Percentiles rank a stretch among this genome's conserved stretches.
These are phyloP conservation scores for Sugiyamaella xylanicola DNA, from an alignment of 1,139 yeast species.

Conservation along the genomic window DNA sequence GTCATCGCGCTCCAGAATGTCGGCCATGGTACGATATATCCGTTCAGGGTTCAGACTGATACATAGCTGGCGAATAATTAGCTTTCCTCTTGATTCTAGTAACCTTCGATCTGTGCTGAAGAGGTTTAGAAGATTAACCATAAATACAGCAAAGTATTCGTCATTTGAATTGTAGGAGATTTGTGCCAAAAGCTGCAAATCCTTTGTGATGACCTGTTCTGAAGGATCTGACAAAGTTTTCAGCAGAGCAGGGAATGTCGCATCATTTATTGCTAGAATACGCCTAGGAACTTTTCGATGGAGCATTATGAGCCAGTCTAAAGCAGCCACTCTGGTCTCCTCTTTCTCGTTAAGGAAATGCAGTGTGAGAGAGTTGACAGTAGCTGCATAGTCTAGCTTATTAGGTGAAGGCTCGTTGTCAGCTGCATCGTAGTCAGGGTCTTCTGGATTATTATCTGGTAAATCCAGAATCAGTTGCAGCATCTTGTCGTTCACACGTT, in stretches of 20 bases:
- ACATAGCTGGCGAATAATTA: conserved; percentile 82
- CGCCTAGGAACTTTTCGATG: conserved; percentile 70
- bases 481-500: conserved; percentile 54
- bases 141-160: conserved; percentile 73
- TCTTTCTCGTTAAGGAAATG: conserved; percentile 74
- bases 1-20: conserved; percentile 62
- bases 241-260: conserved; percentile 74
- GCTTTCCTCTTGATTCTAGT: conserved; percentile 74
- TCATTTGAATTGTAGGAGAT: conserved; percentile 79
- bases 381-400: conserved; percentile 56
- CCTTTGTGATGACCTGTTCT: conserved; percentile 78
- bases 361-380: conserved; percentile 60
- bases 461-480: conserved; percentile 49
- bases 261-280: conserved; percentile 59
- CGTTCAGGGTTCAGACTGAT: conserved; percentile 79
- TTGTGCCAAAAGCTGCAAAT: conserved; percentile 73
- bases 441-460: conserved; percentile 33
- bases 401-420: conserved; percentile 21
- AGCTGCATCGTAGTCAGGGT: conserved; percentile 37
- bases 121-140: conserved; percentile 67
- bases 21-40: conserved; percentile 78
- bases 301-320: conserved; percentile 88
- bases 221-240: conserved; percentile 85
- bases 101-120: conserved; percentile 68
- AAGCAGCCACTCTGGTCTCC: conserved; percentile 76